Conservation (phyloP, 768 basidiomycete species). For the Leccinum ochraceum region DNA sequence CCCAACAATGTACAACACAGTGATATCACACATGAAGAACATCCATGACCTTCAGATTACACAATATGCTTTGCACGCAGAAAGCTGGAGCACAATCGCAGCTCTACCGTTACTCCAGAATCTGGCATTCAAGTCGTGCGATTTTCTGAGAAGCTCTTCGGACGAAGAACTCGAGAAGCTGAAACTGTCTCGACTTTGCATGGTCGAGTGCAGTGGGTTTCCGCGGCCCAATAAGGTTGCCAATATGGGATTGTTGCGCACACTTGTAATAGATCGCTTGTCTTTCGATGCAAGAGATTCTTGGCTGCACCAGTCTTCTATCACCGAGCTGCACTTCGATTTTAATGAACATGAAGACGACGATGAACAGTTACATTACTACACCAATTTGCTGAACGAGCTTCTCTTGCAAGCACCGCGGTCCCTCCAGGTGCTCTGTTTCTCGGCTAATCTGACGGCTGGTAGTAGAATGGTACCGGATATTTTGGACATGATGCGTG, state of each 20-base stretch:
- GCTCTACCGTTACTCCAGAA: conserved; percentile 17
- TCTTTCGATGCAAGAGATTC: background rate
- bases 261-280: background rate
- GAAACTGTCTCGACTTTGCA: background rate
- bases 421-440: no score
- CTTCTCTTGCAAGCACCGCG: no score
- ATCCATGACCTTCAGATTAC: conserved; percentile 17
- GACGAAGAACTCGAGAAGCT: background rate
- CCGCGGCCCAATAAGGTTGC: background rate
- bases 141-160: background rate
- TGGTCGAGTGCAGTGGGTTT: background rate
- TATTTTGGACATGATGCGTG: background rate
- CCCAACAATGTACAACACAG: conserved; percentile 5
- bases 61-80: conserved; percentile 6
- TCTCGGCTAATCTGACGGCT: no score
- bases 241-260: background rate
- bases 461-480: background rate
- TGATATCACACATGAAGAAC: conserved; percentile 19
- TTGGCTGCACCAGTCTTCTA: background rate
- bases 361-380: background rate
- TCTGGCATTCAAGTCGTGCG: conserved; percentile 10
- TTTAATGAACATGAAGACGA: background rate
- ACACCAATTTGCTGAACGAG: background rate
- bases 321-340: background rate
- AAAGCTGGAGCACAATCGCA: conserved; percentile 18